Evolutionary conservation across 768 basidiomycete species (phyloP).

Genomic region (Psilocybe sp.): DNA sequence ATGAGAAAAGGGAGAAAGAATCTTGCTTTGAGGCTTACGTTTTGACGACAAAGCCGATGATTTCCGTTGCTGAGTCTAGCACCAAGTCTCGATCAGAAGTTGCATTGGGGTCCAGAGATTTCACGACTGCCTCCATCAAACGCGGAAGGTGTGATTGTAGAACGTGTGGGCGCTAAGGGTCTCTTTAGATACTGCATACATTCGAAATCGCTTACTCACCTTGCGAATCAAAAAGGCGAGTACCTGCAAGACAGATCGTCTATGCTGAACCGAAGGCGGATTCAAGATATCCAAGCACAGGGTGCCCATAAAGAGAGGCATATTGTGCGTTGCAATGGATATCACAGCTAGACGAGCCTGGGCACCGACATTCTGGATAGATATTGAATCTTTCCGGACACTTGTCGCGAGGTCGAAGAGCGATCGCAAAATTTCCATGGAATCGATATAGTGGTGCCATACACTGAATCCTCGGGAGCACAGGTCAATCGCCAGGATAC

Average conservation of each 20-base stretch:
- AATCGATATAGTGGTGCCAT: constrained; percentile 93
- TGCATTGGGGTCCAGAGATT: constrained; percentile 90
- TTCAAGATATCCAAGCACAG: constrained; percentile 86
- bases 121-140: constrained; percentile 92
- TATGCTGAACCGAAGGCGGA: constrained; percentile 68
- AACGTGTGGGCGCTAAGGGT: constrained; percentile 70
- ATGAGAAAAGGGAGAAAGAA: neutral
- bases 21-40: constrained; percentile 50
- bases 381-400: constrained; percentile 65
- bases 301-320: constrained; percentile 92
- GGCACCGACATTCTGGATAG: constrained; percentile 62
- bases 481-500: constrained; percentile 81
- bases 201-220: constrained; percentile 32
- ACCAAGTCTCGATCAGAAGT: constrained; percentile 78
- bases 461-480: constrained; percentile 89
- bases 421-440: constrained; percentile 82
- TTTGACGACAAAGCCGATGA: constrained; percentile 90
- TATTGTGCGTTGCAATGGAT: constrained; percentile 79
- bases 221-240: constrained; percentile 93
- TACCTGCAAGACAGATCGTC: constrained; percentile 88
- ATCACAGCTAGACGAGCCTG: constrained; percentile 84
- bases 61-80: constrained; percentile 88
- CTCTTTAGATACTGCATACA: neutral
- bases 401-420: constrained; percentile 80
- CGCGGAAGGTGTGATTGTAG: constrained; percentile 81